Conservation (phyloP, 345 rosid species). For the Eucalyptus leucophloia region DNA sequence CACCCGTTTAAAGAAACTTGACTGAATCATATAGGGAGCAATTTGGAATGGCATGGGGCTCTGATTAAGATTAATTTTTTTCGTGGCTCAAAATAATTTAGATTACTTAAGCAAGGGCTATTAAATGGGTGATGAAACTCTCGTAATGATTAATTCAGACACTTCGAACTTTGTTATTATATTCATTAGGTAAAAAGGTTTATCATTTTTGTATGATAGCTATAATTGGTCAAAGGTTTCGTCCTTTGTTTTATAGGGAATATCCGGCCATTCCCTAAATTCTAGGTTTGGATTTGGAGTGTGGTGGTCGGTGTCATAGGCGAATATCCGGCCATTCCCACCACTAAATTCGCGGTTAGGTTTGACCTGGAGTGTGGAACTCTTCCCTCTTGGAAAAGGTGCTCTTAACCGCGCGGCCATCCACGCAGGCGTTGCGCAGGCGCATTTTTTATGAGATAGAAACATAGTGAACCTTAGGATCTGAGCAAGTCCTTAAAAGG, state of each 20-base stretch:
- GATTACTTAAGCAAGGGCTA: background rate
- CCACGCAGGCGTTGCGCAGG: too few relatives aligned
- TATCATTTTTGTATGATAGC: background rate
- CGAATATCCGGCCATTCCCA: too few relatives aligned
- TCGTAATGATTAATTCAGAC: background rate
- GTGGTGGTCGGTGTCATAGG: background rate
- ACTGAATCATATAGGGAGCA: rapidly evolving
- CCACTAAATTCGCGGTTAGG: too few relatives aligned
- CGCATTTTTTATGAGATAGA: background rate
- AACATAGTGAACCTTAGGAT: background rate
- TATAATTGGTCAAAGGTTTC: background rate
- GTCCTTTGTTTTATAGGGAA: background rate
- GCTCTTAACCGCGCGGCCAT: too few relatives aligned
- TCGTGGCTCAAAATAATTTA: too few relatives aligned
- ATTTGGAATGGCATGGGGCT: background rate
- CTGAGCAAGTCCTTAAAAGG: too few relatives aligned
- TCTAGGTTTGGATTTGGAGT: background rate
- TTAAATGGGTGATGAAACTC: background rate
- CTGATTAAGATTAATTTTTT: rapidly evolving
- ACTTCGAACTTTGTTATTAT: background rate
- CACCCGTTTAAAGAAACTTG: rapidly evolving
- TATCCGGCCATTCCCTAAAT: background rate
- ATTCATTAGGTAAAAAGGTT: background rate
- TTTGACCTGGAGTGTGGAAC: too few relatives aligned
- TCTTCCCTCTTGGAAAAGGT: too few relatives aligned